Evolutionary conservation across 2,329 filamentous ascomycete species (phyloP), one percentile per base, ranked within the genome.

Genomic region (Esteya vermicola): DNA sequence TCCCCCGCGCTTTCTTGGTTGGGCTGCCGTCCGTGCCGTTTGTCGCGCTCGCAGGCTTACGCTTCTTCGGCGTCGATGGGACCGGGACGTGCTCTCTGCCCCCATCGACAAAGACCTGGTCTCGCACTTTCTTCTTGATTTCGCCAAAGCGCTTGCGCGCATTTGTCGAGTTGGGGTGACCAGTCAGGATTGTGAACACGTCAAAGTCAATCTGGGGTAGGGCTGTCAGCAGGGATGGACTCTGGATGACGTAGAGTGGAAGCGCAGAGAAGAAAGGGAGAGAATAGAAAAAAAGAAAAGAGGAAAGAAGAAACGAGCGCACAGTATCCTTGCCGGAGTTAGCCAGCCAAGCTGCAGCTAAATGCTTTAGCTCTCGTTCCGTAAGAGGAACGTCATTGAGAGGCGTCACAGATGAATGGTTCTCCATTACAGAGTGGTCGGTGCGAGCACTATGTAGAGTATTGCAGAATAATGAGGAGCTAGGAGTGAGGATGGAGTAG

Each of bases 61-160:
- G 4, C 35, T 41, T 43, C 30, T 27, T 13, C 1, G 32, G 23
- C 9, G 42, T 40, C 13, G 25, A 22, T 9, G 41, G n/a, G 4
- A 20, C 22, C 4, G 33, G 30, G 9, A 25, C 4, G 8, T 21
- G 12, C 9, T 18, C 25, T 8, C 28, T 32, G 9, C 2, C 10
- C 8, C 9, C 30, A 2, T 6, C 6, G 1, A 32, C 33, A n/a
- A 48, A 48, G 10, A 47, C 38, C 16, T 32, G 39, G 5, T 42
- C 16, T 7, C 44, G 43, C 3, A 75, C 56, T 33, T 65, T 63
- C 56, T 66, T 57, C 44, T 70, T 62, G 18, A 73, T 72, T 0
- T 73, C 73, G 19, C 71, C 71, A 53, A 76, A 78, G 55, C 78
- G 78, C 44, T 71, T 71, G 51, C 47, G 48, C 2, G 47, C 45